Base-by-base conservation (phyloP, 2,329 filamentous ascomycete species). In the Dothistroma pini region DNA sequence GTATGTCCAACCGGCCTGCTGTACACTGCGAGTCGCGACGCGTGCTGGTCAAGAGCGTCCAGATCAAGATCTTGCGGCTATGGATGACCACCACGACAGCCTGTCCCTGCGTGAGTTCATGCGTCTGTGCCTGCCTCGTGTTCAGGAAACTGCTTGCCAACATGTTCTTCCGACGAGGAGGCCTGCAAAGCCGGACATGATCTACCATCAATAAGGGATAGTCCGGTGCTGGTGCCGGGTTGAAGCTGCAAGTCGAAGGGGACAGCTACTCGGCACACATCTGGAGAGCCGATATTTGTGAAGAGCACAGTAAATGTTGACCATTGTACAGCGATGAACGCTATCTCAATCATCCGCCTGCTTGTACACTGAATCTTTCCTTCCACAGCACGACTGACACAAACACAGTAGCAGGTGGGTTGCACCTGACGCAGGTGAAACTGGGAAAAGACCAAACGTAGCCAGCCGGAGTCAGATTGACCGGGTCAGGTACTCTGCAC, bases 391-490 rank as follows among this genome's bases (percentile, higher is more conserved):
- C 9, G n/a, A 44, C 14, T 44, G 14, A 44, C 41, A 44, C 12
- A 44, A 14, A 14, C 48, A 51, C 48, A 51, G 48, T 19, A 51
- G 48, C 11, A 11, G 6, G 21, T 51, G 48, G 41, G 55, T 57
- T 22, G 55, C 50, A 57, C 55, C 55, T 41, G 55, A 57, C 31
- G 55, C 55, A 57, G 44, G 55, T 50, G 55, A 50, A 35, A 16
- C 22, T 53, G 51, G 51, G 31, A 29, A 21, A 53, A 16, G 31
- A 35, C 51, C 31, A 35, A 31, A 14, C 14, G 51, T 35, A 11
- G 12, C 31, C 29, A 21, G 41, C 14, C 41, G 41, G 41, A 19
- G 41, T 44, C 41, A 44, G 41, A 19, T 7, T 44, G 41, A 44
- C 41, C 41, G 41, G 41, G 41, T 19, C 14, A 44, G 35, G 35